These are phyloP conservation scores for Musa schizocarpa DNA, from an alignment of 176 grass and related monocot species.

Conservation along the genomic window DNA sequence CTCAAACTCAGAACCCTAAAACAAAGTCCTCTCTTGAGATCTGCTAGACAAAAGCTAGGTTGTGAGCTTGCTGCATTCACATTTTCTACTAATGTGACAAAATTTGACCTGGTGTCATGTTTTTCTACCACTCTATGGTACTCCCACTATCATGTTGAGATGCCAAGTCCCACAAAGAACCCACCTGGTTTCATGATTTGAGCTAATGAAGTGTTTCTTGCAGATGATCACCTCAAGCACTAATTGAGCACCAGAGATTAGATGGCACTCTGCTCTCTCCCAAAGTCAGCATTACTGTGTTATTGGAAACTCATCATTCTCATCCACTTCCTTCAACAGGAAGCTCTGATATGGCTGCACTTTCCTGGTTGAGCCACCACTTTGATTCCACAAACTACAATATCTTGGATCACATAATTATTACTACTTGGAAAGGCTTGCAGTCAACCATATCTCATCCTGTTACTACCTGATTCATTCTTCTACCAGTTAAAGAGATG, in stretches of 20 bases:
- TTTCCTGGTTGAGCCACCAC: neutral
- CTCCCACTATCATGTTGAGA: neutral
- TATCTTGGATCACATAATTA: neutral
- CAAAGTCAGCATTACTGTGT: neutral
- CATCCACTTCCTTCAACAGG: conserved; percentile 7
- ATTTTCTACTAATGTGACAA: no score
- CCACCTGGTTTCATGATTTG: neutral
- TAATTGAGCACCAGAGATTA: neutral
- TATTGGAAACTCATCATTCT: neutral
- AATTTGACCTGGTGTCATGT: no score
- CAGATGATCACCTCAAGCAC: neutral
- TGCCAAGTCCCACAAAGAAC: neutral
- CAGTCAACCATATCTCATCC: neutral
- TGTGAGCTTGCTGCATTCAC: no score
- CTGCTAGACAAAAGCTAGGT: no score
- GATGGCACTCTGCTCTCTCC: neutral
- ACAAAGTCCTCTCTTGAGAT: no score
- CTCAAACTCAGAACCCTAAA: no score
- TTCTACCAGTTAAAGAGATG: neutral
- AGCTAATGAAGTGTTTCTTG: neutral
- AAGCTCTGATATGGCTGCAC: neutral
- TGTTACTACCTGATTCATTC: neutral
- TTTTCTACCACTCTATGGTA: no score
- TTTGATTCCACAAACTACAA: neutral
- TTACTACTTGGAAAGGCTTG: neutral